These are phyloP conservation scores for Leccinellum rugosiceps DNA, from an alignment of 768 basidiomycete species.

Conservation along the genomic window DNA sequence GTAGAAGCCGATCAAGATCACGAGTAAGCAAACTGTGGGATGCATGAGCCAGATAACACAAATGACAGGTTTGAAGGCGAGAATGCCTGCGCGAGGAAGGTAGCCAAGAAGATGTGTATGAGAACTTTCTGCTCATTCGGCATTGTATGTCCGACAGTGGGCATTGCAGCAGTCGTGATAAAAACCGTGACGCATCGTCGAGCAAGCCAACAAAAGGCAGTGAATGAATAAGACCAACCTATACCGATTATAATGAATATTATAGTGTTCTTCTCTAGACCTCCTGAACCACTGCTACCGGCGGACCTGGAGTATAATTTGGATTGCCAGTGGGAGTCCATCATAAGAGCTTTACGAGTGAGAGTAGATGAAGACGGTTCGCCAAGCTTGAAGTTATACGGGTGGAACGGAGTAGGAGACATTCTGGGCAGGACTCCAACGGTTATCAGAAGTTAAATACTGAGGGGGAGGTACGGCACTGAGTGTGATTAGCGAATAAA, in stretches of 20 bases:
- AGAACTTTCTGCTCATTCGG: neutral
- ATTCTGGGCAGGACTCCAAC: neutral
- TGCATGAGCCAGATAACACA: slow-evolving; percentile 10
- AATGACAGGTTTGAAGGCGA: neutral
- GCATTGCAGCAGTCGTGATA: neutral
- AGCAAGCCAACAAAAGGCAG: neutral
- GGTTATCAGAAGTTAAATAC: slow-evolving; percentile 15
- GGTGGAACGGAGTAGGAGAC: slow-evolving; percentile 10
- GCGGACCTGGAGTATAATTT: slow-evolving; percentile 10
- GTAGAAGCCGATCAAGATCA: slow-evolving; percentile 28
- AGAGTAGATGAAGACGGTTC: neutral
- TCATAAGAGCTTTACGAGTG: neutral
- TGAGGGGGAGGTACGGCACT: slow-evolving; percentile 7
- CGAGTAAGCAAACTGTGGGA: slow-evolving; percentile 20
- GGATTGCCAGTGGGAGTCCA: slow-evolving; percentile 7
- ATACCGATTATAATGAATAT: slow-evolving; percentile 24
- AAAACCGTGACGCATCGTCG: neutral
- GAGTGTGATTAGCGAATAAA: slow-evolving; percentile 9
- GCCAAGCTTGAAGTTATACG: neutral
- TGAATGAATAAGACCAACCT: slow-evolving; percentile 21
- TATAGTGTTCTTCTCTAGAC: slow-evolving; percentile 14
- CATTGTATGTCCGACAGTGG: neutral
- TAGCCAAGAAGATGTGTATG: neutral
- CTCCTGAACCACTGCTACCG: neutral
- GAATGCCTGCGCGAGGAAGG: neutral